These are phyloP conservation scores for Musa balbisiana DNA, from an alignment of 202 grass and related monocot genomes.

Conservation along the genomic window DNA sequence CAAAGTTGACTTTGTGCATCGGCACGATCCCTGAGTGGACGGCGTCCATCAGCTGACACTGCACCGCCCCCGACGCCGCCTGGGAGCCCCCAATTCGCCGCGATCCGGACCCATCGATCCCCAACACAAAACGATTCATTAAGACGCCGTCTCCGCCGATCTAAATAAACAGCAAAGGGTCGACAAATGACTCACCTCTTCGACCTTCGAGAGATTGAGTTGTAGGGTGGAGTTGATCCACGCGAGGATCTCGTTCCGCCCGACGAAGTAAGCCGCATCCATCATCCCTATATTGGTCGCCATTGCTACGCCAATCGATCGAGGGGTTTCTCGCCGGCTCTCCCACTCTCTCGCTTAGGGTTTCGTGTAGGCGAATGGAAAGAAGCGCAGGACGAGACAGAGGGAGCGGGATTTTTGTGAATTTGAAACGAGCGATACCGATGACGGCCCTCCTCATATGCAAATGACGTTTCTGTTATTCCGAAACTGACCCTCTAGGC, in stretches of 20 bases:
- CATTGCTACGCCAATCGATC: conserved; percentile 32
- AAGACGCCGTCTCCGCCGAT: background rate
- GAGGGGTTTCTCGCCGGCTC: background rate
- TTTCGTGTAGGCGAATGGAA: background rate
- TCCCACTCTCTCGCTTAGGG: background rate
- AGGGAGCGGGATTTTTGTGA: background rate
- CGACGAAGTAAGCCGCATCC: conserved; percentile 96
- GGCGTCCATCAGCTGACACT: conserved; percentile 89
- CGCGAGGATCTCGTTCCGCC: conserved; percentile 83
- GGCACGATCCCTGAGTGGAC: conserved; percentile 76
- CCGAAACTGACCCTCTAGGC: too few species aligned
- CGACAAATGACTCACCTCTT: conserved; percentile 48
- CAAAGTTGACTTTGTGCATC: conserved; percentile 99
- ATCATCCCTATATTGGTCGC: conserved; percentile 87
- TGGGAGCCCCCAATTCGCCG: conserved; percentile 3
- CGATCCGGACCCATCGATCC: background rate
- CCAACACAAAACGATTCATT: background rate
- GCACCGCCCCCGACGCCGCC: conserved; percentile 86
- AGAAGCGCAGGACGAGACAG: background rate
- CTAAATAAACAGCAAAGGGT: background rate
- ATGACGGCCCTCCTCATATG: too few species aligned
- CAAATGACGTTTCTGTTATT: too few species aligned
- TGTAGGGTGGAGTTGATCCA: conserved; percentile 98
- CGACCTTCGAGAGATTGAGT: conserved; percentile 83
- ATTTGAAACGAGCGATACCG: background rate